A percentile compares a stretch with the other conserved stretches of the same genome.
phyloP scores from a whole-genome alignment of 2,329 filamentous ascomycete species.

The Exophiala calicioides region DNA sequence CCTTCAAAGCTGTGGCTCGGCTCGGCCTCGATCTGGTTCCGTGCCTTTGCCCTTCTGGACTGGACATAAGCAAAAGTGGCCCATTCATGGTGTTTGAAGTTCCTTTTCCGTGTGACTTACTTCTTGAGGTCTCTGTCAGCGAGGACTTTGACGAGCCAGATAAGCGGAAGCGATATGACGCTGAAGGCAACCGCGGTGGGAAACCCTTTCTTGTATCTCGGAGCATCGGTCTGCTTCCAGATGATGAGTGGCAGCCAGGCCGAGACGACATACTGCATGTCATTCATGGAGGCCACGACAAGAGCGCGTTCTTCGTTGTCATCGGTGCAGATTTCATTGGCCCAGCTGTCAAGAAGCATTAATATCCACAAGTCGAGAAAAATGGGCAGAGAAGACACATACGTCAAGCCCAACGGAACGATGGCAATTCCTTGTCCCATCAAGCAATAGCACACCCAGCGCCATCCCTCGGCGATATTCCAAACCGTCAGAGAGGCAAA shows the following conservation, averaged over 20 bases:
- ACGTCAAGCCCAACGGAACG: slow-evolving; percentile 52
- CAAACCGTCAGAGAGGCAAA: slow-evolving; percentile 49
- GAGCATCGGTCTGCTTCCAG: slow-evolving; percentile 65
- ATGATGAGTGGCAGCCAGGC: slow-evolving; percentile 60
- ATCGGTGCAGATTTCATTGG: slow-evolving; percentile 54
- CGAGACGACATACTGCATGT: slow-evolving; percentile 67
- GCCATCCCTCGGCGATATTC: slow-evolving; percentile 56
- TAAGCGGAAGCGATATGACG: no score
- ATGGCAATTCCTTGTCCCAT: slow-evolving; percentile 49
- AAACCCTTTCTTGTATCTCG: no score
- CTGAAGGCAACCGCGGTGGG: no score
- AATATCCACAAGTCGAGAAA: no score
- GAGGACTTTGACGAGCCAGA: no score
- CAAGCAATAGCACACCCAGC: slow-evolving; percentile 64
- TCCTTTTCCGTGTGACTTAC: no score
- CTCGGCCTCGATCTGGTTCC: no score
- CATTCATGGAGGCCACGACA: slow-evolving; percentile 66
- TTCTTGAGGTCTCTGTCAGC: no score
- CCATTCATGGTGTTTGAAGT: no score
- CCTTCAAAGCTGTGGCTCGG: no score
- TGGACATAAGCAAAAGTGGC: no score
- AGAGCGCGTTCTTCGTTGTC: slow-evolving; percentile 67
- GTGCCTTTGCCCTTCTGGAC: no score
- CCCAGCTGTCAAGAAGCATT: slow-evolving; percentile 44
- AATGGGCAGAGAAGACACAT: slow-evolving; percentile 32